Evolutionary conservation across 495 filamentous ascomycete species (phyloP).

Genomic region (Neurospora sp.): DNA sequence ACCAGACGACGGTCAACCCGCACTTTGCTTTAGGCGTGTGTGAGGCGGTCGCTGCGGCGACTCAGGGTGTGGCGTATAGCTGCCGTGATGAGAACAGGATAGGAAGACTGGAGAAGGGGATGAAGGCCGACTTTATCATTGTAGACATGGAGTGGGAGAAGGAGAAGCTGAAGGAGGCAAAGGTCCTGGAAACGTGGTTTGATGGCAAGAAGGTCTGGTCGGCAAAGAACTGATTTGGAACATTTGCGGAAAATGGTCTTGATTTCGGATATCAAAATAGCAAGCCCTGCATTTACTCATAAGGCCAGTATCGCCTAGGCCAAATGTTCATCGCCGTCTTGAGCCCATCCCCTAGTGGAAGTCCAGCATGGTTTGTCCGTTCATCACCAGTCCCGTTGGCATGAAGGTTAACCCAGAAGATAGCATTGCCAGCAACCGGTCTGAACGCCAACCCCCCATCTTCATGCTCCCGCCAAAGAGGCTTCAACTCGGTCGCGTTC

Average conservation of each 20-base stretch:
- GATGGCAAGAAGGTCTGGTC: conserved; percentile 39
- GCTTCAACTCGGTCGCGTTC: conserved; percentile 4
- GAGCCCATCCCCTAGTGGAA: conserved; percentile 34
- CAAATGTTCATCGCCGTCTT: conserved; percentile 52
- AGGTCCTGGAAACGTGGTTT: conserved; percentile 46
- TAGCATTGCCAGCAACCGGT: conserved; percentile 40
- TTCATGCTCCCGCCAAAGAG: conserved; percentile 34
- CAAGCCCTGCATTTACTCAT: conserved; percentile 2
- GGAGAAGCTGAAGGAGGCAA: conserved; percentile 42
- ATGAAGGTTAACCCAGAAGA: conserved; percentile 46
- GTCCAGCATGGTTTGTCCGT: conserved; percentile 39
- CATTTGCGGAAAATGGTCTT: background rate
- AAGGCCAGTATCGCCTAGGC: conserved; percentile 31
- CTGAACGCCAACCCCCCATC: conserved; percentile 42
- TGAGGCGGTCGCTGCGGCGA: conserved; percentile 44
- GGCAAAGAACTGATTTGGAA: background rate
- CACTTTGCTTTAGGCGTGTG: conserved; percentile 42
- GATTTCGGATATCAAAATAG: background rate
- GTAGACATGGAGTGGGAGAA: conserved; percentile 48
- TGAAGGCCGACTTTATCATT: conserved; percentile 48
- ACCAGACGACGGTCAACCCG: conserved; percentile 39
- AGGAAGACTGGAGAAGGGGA: conserved; percentile 39
- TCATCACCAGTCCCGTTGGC: conserved; percentile 36
- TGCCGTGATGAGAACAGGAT: conserved; percentile 45
- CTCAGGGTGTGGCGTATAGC: conserved; percentile 48